Evolutionary conservation across 106 monocot genomes (phyloP), one percentile per base, ranked within the genome.

Genomic region (Platanthera guangdongensis): DNA sequence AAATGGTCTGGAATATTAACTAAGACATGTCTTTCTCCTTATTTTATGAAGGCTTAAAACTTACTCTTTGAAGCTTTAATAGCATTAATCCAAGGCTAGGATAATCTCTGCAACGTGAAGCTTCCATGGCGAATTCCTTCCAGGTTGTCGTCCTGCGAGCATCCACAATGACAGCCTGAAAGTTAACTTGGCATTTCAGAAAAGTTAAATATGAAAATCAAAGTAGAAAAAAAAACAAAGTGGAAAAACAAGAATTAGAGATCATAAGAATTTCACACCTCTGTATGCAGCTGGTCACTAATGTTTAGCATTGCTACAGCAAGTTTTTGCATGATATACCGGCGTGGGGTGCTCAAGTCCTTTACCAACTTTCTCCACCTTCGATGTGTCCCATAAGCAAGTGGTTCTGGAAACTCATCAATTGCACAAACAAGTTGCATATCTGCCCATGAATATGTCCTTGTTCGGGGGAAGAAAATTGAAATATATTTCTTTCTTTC

Each of bases 371-470:
- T 85, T 80, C 88, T 82, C 95, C 93, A 95, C 76, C 73, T 93
- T 57, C 77, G 77, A 82, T 95, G 93, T 57, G 82, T 87, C 60
- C 92, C 95, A 78, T 81, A 84, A 69, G 76, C 81, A 75, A 95
- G 93, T 60, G 93, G 90, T 76, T 80, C 74, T 51, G 95, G 95
- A 73, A 77, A 80, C 46, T 93, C 90, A 57, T 83, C 80, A 14
- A 95, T 93, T 49, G 93, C 75, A 64, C 81, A 77, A 45, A 87
- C 86, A 81, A 90, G 95, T 51, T 84, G 85, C 80, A 81, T 84
- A 92, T 93, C 90, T 19, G 76, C 87, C 95, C 95, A 95, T 22
- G 86, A 89, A 83, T 95, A 89, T 63, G 87, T 90, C 80, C 80
- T 90, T 75, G 82, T 87, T 52, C 90, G 88, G 22, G 95, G 95